phyloP scores from a whole-genome alignment of 2,329 filamentous ascomycete species.

The Claviceps sp. region DNA sequence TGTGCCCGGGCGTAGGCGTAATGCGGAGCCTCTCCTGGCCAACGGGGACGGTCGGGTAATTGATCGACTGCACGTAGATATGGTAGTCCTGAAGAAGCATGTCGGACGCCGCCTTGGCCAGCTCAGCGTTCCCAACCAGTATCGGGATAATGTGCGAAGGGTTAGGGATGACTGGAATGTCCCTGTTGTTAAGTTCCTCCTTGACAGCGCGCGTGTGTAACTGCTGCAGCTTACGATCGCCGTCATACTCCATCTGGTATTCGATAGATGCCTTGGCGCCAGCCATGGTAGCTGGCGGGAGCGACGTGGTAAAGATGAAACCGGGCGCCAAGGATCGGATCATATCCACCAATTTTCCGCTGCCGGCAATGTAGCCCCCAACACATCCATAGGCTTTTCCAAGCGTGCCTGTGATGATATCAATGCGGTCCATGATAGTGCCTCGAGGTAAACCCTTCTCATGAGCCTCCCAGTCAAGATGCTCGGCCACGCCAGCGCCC shows the following conservation, averaged over 20 bases:
- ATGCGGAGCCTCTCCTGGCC: slow-evolving; percentile 96
- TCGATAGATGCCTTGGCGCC: slow-evolving; percentile 85
- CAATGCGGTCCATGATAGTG: slow-evolving; percentile 87
- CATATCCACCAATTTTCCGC: slow-evolving; percentile 72
- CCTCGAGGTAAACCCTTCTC: slow-evolving; percentile 59
- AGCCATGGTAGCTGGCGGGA: slow-evolving; percentile 94
- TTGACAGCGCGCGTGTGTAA: slow-evolving; percentile 93
- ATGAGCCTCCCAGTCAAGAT: slow-evolving; percentile 87
- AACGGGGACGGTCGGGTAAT: slow-evolving; percentile 94
- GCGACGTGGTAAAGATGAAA: slow-evolving; percentile 97
- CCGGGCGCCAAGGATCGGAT: slow-evolving; percentile 90
- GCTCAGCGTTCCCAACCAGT: slow-evolving; percentile 83
- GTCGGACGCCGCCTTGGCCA: slow-evolving; percentile 85
- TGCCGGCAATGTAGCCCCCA: slow-evolving; percentile 93
- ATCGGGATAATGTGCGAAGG: slow-evolving; percentile 93
- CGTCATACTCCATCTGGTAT: slow-evolving; percentile 75
- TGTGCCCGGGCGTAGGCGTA: slow-evolving; percentile 89
- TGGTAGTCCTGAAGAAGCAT: slow-evolving; percentile 78
- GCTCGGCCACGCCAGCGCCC: slow-evolving; percentile 91
- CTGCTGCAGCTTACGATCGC: slow-evolving; percentile 85
- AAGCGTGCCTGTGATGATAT: slow-evolving; percentile 94
- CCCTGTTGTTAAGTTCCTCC: slow-evolving; percentile 59
- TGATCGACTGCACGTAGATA: slow-evolving; percentile 98
- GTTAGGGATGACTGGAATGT: slow-evolving; percentile 96
- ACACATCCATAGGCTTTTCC: slow-evolving; percentile 98